phyloP scores from a whole-genome alignment of 176 grass and related monocot species.

The Chloris gayana region DNA sequence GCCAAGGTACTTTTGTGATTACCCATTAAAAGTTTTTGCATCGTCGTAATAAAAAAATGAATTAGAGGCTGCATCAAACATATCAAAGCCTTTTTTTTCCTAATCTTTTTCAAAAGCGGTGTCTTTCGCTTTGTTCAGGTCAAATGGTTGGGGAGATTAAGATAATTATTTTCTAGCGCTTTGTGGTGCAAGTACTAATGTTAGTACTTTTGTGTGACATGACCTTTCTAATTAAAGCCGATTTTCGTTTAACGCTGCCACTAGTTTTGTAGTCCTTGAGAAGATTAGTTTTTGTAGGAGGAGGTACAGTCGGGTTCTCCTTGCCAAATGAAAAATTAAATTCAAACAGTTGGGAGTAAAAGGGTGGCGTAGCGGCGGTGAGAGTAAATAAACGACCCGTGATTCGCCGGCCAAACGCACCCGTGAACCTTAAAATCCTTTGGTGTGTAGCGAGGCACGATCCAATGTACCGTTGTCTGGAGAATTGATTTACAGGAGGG shows the following conservation, averaged over 20 bases:
- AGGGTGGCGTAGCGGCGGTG: background rate
- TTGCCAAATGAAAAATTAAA: too few relatives aligned
- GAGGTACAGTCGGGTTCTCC: too few relatives aligned
- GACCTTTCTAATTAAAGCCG: background rate
- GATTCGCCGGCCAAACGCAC: background rate
- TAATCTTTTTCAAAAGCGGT: too few relatives aligned
- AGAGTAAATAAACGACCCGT: background rate
- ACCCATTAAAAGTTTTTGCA: background rate
- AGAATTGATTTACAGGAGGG: background rate
- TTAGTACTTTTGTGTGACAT: background rate
- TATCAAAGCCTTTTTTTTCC: background rate
- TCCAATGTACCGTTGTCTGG: background rate
- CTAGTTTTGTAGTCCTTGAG: background rate
- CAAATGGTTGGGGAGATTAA: background rate
- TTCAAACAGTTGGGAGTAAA: too few relatives aligned
- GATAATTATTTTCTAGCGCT: background rate
- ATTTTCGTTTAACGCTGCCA: background rate
- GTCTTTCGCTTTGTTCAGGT: background rate
- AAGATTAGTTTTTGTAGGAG: background rate
- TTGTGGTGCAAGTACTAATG: background rate
- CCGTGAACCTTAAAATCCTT: background rate
- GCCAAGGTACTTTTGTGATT: constrained; percentile 65
- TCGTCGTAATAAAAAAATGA: background rate
- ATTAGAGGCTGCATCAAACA: background rate
- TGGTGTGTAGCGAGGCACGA: too few relatives aligned